Base-by-base conservation (phyloP, 2,329 filamentous ascomycete genomes). In the Neopestalotiopsis clavispora region DNA sequence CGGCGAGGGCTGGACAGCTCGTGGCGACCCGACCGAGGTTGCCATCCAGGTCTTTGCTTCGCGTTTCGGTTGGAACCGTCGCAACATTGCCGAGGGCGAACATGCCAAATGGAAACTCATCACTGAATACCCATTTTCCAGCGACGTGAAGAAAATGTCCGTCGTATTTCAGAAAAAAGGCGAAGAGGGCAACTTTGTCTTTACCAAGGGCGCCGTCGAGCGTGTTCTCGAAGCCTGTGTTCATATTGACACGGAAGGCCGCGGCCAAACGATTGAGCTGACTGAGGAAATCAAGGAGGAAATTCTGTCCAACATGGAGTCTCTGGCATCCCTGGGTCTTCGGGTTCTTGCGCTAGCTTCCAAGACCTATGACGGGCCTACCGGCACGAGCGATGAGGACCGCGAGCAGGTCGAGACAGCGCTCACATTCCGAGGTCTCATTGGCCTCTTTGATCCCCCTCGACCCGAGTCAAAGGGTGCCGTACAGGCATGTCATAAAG, bases 71-170 rank as follows among this genome's bases (percentile, higher is more conserved):
- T 88, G 86, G 83, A 89, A 89, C 70, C 83, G 87, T 52, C 81
- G 85, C 20, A 80, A 81, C 17, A 84, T 88, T 73, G 40, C 32
- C 23, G 84, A 83, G 38, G 87, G 85, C 5, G 80, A 86, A 0
- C 79, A 80, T 13, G 80, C 84, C 1, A 78, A 83, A 56, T 90
- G 86, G 86, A 81, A 80, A 57, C 84, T 90, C 71, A 79, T 91
- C 59, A 86, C 88, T 1, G 91, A 93, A 75, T 90, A 91, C 65
- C 90, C 90, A 0, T 93, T 93, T 75, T 91, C 92, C 74, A 92
- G 90, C 0, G 89, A 90, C 70, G 87, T 92, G 72, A 93, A 93
- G 82, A 89, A 90, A 70, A 93, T 93, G 91, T 92, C 90, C 0
- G 90, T 92, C 57, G 86, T 92, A 67, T 91, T 90, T 78, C 78